Evolutionary conservation across 495 filamentous ascomycete species (phyloP).

Genomic region (Penicillium salamii): DNA sequence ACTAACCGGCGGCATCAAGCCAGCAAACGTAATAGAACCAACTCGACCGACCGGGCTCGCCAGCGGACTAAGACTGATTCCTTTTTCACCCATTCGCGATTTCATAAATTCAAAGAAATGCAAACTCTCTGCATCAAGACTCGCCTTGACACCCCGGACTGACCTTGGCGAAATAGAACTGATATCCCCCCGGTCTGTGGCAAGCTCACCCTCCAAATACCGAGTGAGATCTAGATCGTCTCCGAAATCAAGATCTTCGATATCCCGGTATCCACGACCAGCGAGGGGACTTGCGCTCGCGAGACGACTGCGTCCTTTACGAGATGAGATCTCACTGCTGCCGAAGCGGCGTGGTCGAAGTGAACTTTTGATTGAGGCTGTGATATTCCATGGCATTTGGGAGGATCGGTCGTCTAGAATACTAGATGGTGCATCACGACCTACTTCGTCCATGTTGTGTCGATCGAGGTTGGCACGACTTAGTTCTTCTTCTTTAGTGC

Average conservation of each 20-base stretch:
- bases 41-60: background rate
- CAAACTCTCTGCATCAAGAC: slow-evolving; percentile 54
- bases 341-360: slow-evolving; percentile 47
- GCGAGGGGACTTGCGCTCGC: slow-evolving; percentile 60
- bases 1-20: slow-evolving; percentile 53
- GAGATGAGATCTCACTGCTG: slow-evolving; percentile 55
- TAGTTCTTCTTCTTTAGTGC: slow-evolving; percentile 32
- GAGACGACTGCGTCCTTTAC: slow-evolving; percentile 37
- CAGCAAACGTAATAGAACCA: slow-evolving; percentile 50
- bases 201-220: slow-evolving; percentile 34
- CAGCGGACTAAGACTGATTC: too few species aligned
- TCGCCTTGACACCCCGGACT: slow-evolving; percentile 41
- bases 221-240: slow-evolving; percentile 41
- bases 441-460: slow-evolving; percentile 49
- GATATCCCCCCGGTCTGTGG: slow-evolving; percentile 39
- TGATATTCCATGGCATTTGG: slow-evolving; percentile 71
- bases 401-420: slow-evolving; percentile 58
- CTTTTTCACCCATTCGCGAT: slow-evolving; percentile 16
- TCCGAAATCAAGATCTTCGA: slow-evolving; percentile 13
- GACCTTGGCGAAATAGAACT: slow-evolving; percentile 38
- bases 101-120: slow-evolving; percentile 62
- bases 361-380: slow-evolving; percentile 57
- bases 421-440: slow-evolving; percentile 54
- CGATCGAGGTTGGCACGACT: slow-evolving; percentile 20
- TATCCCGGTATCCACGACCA: slow-evolving; percentile 42